A percentile compares a stretch with the other conserved stretches of the same genome.
phyloP scores from a whole-genome alignment of 495 filamentous ascomycete species.

The Penicillium arizonense region DNA sequence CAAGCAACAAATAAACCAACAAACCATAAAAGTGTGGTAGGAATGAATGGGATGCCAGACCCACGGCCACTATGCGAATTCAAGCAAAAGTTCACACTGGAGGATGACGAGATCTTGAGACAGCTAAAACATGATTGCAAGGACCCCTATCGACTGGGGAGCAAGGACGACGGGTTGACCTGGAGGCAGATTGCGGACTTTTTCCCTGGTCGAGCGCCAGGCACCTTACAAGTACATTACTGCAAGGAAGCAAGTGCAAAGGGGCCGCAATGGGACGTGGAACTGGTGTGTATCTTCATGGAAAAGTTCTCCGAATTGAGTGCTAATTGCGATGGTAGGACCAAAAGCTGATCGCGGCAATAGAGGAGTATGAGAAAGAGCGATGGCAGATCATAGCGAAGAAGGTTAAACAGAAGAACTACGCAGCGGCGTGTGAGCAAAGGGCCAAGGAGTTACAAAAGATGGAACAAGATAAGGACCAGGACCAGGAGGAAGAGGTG shows the following conservation, averaged over 20 bases:
- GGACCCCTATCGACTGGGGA: conserved; percentile 43
- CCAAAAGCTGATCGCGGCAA: conserved; percentile 70
- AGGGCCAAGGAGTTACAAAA: conserved; percentile 51
- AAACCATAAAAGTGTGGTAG: too few relatives aligned
- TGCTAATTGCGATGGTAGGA: conserved; percentile 52
- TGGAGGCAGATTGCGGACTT: conserved; percentile 97
- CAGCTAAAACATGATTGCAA: too few relatives aligned
- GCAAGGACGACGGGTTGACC: conserved; percentile 78
- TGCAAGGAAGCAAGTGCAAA: conserved; percentile 93
- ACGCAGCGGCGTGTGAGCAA: conserved; percentile 80
- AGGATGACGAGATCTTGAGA: too few relatives aligned
- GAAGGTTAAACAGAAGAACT: conserved; percentile 80
- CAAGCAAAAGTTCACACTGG: too few relatives aligned
- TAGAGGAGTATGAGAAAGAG: conserved; percentile 86
- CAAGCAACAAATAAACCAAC: too few relatives aligned
- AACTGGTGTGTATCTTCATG: conserved; percentile 57
- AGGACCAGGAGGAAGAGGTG: too few relatives aligned
- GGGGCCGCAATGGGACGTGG: conserved; percentile 87
- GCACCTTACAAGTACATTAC: conserved; percentile 88
- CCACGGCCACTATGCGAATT: too few relatives aligned
- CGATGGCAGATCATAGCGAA: conserved; percentile 84
- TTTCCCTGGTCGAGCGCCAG: conserved; percentile 83
- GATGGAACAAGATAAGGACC: too few relatives aligned
- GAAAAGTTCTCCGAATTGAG: not conserved
- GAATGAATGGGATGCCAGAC: too few relatives aligned